phyloP scores from a whole-genome alignment of 2,329 filamentous ascomycete species.

The Biscogniauxia mediterranea region DNA sequence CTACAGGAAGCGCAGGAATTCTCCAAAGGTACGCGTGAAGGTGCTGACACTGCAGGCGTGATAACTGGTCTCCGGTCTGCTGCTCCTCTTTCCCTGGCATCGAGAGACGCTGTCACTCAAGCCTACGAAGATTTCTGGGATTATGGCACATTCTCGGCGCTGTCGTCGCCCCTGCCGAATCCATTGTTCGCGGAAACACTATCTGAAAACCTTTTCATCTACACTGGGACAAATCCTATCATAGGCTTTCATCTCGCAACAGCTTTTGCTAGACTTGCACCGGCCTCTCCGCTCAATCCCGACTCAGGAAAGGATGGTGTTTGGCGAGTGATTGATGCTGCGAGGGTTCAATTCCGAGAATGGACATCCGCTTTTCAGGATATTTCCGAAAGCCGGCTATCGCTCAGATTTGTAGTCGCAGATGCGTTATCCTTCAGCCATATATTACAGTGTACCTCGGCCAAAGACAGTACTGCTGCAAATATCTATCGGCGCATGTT shows the following conservation, averaged over 20 bases:
- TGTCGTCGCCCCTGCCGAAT: slow-evolving; percentile 35
- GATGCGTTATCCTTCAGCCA: slow-evolving; percentile 54
- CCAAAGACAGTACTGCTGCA: slow-evolving; percentile 31
- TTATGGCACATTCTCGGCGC: slow-evolving; percentile 29
- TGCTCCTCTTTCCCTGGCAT: slow-evolving; percentile 35
- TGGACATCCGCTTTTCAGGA: slow-evolving; percentile 44
- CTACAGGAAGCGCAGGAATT: background rate
- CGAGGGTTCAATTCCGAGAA: slow-evolving; percentile 44
- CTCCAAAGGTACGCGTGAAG: background rate
- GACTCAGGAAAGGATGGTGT: slow-evolving; percentile 8
- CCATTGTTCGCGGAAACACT: slow-evolving; percentile 44
- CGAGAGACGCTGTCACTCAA: slow-evolving; percentile 21
- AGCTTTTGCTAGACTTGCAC: slow-evolving; percentile 39
- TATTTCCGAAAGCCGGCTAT: slow-evolving; percentile 27
- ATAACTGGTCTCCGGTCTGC: slow-evolving; percentile 37
- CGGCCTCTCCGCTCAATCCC: slow-evolving; percentile 39
- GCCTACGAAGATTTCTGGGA: slow-evolving; percentile 36
- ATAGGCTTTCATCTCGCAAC: slow-evolving; percentile 57
- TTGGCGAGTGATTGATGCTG: slow-evolving; percentile 32
- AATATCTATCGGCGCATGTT: slow-evolving; percentile 43
- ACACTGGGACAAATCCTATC: slow-evolving; percentile 51
- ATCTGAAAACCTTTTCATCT: slow-evolving; percentile 38
- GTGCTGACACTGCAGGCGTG: slow-evolving; percentile 4
- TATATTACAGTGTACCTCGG: slow-evolving; percentile 43
- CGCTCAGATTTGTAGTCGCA: slow-evolving; percentile 45